Conservation (phyloP, 495 filamentous ascomycete genomes). For the Tuber melanosporum region DNA sequence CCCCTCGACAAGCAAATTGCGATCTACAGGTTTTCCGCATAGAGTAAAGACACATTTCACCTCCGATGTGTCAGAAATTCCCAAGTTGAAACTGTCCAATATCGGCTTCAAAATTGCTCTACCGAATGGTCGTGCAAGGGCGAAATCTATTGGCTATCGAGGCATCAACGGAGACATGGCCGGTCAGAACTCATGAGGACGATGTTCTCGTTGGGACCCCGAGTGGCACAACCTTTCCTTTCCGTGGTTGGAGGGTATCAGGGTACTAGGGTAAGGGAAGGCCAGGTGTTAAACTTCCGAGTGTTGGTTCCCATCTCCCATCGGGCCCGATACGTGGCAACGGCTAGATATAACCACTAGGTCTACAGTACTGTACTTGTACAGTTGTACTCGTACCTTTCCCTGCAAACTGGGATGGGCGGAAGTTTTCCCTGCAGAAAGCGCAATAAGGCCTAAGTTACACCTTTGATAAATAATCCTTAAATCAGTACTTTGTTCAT, state of each 20-base stretch:
- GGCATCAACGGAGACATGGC: not conserved
- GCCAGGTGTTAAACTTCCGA: not conserved
- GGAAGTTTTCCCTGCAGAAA: not conserved
- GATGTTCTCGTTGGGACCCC: not conserved
- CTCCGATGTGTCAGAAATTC: not conserved
- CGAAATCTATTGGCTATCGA: not conserved
- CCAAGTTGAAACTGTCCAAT: not conserved
- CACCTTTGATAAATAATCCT: not conserved
- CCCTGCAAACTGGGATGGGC: not conserved
- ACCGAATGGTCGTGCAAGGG: not conserved
- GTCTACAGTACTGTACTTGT: not conserved
- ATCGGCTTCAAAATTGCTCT: not conserved
- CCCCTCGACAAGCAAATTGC: not conserved
- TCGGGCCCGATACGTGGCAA: not conserved
- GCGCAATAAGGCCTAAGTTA: not conserved
- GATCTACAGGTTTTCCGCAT: not conserved
- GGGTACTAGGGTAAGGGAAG: not conserved
- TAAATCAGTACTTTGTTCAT: not conserved
- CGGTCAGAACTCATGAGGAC: not conserved
- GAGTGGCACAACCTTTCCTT: not conserved
- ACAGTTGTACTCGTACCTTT: not conserved
- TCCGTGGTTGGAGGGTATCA: not conserved
- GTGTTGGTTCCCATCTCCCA: not conserved
- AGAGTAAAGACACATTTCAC: not conserved
- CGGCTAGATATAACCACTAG: not conserved